A percentile compares a stretch with the other conserved stretches of the same genome.
Evolutionary conservation across 2,329 filamentous ascomycete genomes (phyloP).

Genomic region (Trichoderma citrinoviride): DNA sequence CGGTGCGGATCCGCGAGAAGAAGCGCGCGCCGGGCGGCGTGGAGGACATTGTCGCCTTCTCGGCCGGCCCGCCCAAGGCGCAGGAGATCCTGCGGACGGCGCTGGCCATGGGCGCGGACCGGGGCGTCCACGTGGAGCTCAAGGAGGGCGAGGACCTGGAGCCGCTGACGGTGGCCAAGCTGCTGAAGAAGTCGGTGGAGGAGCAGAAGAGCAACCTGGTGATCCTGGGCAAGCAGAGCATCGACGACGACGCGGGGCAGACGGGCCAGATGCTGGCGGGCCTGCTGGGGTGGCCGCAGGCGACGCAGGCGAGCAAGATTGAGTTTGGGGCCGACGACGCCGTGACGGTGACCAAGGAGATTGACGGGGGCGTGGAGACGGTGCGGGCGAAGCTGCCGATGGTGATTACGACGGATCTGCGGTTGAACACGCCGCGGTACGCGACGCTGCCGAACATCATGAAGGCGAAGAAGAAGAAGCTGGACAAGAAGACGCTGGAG

Average conservation of each 20-base stretch:
- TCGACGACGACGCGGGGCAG: conserved; percentile 93
- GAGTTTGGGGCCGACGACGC: conserved; percentile 67
- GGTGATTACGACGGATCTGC: conserved; percentile 91
- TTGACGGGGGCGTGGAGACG: conserved; percentile 93
- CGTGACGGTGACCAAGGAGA: conserved; percentile 81
- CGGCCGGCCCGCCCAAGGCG: conserved; percentile 82
- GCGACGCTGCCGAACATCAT: conserved; percentile 97
- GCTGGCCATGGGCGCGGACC: conserved; percentile 98
- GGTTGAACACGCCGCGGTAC: conserved; percentile 92
- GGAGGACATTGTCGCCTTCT: conserved; percentile 87
- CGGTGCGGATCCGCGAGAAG: conserved; percentile 89
- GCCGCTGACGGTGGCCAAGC: conserved; percentile 87
- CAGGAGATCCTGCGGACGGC: conserved; percentile 89
- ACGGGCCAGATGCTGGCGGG: conserved; percentile 98
- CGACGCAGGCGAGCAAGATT: conserved; percentile 86
- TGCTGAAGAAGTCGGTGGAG: conserved; percentile 76
- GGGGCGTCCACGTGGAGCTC: conserved; percentile 80
- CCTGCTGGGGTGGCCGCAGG: conserved; percentile 87
- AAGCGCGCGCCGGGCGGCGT: conserved; percentile 70
- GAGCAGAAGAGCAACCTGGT: conserved; percentile 88
- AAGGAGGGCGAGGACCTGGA: conserved; percentile 75
- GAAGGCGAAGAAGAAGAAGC: conserved; percentile 99
- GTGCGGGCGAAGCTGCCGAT: conserved; percentile 81
- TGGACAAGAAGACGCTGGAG: conserved; percentile 84
- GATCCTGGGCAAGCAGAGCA: conserved; percentile 94